These are phyloP conservation scores for Xylaria telfairii DNA, from an alignment of 495 filamentous ascomycete genomes.

Conservation along the genomic window DNA sequence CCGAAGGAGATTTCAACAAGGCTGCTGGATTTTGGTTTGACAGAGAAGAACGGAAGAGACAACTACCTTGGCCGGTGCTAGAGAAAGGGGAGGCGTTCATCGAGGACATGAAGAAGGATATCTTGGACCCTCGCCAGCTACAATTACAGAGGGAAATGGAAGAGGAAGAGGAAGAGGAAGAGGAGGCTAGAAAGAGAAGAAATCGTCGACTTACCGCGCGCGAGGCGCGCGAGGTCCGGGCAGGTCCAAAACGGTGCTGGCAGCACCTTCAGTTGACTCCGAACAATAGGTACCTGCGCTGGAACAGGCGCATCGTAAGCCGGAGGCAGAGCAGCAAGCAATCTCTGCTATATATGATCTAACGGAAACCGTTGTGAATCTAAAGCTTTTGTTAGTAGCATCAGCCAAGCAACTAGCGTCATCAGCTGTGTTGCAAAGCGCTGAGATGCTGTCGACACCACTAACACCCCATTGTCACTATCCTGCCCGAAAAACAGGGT, in stretches of 20 bases:
- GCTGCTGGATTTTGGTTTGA: slow-evolving; percentile 7
- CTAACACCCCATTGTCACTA: neutral
- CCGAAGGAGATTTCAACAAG: neutral
- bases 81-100: neutral
- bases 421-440: neutral
- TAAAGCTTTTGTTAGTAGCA: neutral
- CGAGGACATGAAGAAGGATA: slow-evolving; percentile 3
- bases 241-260: neutral
- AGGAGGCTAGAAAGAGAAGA: neutral
- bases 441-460: neutral
- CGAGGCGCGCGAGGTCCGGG: neutral
- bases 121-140: neutral
- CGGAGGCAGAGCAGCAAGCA: neutral
- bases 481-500: neutral
- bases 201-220: neutral
- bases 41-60: neutral
- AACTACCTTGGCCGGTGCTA: slow-evolving; percentile 3
- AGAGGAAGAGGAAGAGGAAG: slow-evolving; percentile 4
- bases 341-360: neutral
- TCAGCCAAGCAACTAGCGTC: neutral
- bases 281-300: neutral
- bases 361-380: neutral
- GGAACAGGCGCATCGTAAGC: neutral
- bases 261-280: neutral
- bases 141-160: neutral